phyloP scores from a whole-genome alignment of 2,329 filamentous ascomycete species.

The Ophiostoma pallidulum region DNA sequence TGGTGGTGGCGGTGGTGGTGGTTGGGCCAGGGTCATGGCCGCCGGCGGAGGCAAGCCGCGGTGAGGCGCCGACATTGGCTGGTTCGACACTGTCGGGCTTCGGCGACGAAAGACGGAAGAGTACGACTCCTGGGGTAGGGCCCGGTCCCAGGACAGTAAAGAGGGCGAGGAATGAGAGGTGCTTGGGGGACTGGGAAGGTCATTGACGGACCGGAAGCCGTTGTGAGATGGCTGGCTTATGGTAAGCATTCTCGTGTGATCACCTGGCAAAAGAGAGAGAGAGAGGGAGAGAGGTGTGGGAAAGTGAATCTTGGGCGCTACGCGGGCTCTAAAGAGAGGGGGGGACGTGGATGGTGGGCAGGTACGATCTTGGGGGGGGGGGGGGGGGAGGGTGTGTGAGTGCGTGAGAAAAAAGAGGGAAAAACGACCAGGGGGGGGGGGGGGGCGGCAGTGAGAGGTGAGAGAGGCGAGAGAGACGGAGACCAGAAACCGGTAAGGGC shows the following conservation, averaged over 20 bases:
- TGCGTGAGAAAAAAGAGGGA: too few relatives aligned
- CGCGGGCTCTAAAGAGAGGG: too few relatives aligned
- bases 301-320: too few relatives aligned
- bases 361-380: too few relatives aligned
- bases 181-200: slow-evolving; percentile 49
- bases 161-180: slow-evolving; percentile 47
- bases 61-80: slow-evolving; percentile 60
- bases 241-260: slow-evolving; percentile 48
- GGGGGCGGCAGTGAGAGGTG: not conserved
- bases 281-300: not conserved
- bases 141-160: slow-evolving; percentile 34
- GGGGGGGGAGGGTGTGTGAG: too few relatives aligned
- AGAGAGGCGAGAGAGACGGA: not conserved
- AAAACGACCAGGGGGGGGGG: too few relatives aligned
- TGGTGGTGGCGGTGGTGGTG: slow-evolving; percentile 28
- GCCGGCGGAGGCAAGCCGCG: slow-evolving; percentile 60
- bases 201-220: slow-evolving; percentile 53
- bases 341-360: too few relatives aligned
- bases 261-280: slow-evolving; percentile 9
- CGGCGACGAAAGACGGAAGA: slow-evolving; percentile 32
- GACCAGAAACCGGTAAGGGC: too few relatives aligned
- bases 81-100: slow-evolving; percentile 34
- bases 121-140: slow-evolving; percentile 33
- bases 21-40: slow-evolving; percentile 51
- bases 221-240: slow-evolving; percentile 49